phyloP scores from a whole-genome alignment of 208 protist genomes.

The Porcisia deanei region DNA sequence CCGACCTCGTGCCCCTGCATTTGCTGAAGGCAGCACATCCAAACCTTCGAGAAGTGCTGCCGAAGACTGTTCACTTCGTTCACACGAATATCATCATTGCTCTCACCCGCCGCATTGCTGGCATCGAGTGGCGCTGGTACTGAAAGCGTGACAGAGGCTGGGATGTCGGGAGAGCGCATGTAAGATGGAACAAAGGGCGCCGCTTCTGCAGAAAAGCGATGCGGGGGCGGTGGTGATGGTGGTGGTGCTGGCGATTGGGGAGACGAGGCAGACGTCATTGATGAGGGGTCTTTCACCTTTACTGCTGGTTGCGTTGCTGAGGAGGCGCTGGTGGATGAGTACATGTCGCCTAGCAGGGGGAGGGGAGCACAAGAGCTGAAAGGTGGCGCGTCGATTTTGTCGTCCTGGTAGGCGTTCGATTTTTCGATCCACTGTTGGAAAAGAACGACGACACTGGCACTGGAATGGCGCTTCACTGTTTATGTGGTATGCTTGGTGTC shows the following conservation, averaged over 20 bases:
- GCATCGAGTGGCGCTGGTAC: not conserved
- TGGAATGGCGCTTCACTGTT: too few relatives aligned
- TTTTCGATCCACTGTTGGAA: not conserved
- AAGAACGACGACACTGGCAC: not conserved
- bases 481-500: not conserved
- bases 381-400: not conserved
- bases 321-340: not conserved
- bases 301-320: not conserved
- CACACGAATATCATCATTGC: not conserved
- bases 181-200: slow-evolving; percentile 65
- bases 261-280: not conserved
- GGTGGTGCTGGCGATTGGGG: not conserved
- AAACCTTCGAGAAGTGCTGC: slow-evolving; percentile 30
- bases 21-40: slow-evolving; percentile 30
- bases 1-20: slow-evolving; percentile 45
- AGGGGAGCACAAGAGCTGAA: not conserved
- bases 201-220: slow-evolving; percentile 54
- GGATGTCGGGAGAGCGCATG: slow-evolving; percentile 19
- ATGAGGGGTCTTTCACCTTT: not conserved
- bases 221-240: slow-evolving; percentile 6
- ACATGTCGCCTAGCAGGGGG: not conserved
- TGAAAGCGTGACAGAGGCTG: slow-evolving; percentile 2
- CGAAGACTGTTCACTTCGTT: slow-evolving; percentile 4
- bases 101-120: not conserved
- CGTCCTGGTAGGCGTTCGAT: too few relatives aligned